Conservation (phyloP, 768 basidiomycete genomes). For the Phaffia australis region DNA sequence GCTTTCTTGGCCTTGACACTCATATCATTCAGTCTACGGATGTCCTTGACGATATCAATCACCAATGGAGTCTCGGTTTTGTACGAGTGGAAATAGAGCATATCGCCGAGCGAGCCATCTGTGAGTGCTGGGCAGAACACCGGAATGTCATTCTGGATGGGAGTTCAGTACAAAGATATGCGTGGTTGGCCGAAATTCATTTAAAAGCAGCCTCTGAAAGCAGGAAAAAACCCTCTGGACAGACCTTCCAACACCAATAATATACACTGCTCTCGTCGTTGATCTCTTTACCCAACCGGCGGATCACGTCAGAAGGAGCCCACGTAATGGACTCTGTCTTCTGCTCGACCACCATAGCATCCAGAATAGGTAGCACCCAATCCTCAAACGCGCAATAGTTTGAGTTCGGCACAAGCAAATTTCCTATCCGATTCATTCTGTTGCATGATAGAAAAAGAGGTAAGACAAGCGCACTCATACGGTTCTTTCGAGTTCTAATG, state of each 20-base stretch:
- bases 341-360: conserved; percentile 83
- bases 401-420: conserved; percentile 90
- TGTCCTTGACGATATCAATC: conserved; percentile 90
- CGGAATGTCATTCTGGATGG: conserved; percentile 79
- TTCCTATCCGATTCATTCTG: conserved; percentile 89
- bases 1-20: conserved; percentile 79
- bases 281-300: conserved; percentile 85
- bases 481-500: not conserved
- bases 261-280: conserved; percentile 87
- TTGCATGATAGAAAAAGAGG: not conserved
- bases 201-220: not conserved
- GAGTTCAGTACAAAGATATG: not conserved
- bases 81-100: conserved; percentile 92
- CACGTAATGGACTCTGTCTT: conserved; percentile 49
- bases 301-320: conserved; percentile 91
- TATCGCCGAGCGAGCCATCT: conserved; percentile 95
- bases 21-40: conserved; percentile 79
- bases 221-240: conserved; percentile 28
- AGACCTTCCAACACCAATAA: conserved; percentile 98
- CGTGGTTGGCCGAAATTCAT: not conserved
- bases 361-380: conserved; percentile 92
- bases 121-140: conserved; percentile 98
- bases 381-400: conserved; percentile 99
- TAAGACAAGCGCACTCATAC: not conserved
- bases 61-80: conserved; percentile 44